Evolutionary conservation across 139 green algal genomes (phyloP), one percentile per base, ranked within the genome.

Genomic region (Trebouxia sp.): DNA sequence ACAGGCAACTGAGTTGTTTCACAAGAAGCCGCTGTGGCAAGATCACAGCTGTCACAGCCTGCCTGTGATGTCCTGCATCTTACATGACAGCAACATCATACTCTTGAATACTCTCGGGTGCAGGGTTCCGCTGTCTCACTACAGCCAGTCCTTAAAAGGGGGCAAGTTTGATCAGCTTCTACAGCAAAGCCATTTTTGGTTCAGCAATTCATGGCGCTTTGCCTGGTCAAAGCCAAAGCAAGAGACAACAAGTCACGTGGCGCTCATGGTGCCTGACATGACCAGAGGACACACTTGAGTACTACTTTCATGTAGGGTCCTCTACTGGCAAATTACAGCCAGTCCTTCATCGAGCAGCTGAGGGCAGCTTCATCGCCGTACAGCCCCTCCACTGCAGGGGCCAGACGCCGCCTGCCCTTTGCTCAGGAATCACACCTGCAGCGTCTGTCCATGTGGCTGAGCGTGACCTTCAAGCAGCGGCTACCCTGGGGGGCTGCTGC

Each of bases 301-400:
- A n/a, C n/a, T n/a, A n/a, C n/a, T n/a, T n/a, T n/a, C n/a, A 66
- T 66, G 62, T 35, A 72, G 62, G 62, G 62, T n/a, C 62, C 62
- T 45, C 15, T 72, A 15, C 62, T 72, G 35, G 62, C 62, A 32
- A 72, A 72, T 35, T 72, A 72, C 62, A 72, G 62, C 62, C 62
- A 72, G 32, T 45, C 62, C 32, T 72, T 72, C 62, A 72, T 72
- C n/a, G 62, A 72, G 32, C 62, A 72, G 62, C 62, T 72, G 15
- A 72, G 62, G 12, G 6, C 14, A 28, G 62, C 62, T 1, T 72
- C 62, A 0, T 41, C 32, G 7, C 32, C 62, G 12, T 72, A 72
- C 43, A 35, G 32, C 32, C 26, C 42, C 32, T 72, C 62, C 62
- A 72, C 32, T 11, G 35, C 9, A 15, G 62, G 32, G 7, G 11